Evolutionary conservation across 805 yeast species (phyloP).

Genomic region (Wickerhamiella sergipiensis): DNA sequence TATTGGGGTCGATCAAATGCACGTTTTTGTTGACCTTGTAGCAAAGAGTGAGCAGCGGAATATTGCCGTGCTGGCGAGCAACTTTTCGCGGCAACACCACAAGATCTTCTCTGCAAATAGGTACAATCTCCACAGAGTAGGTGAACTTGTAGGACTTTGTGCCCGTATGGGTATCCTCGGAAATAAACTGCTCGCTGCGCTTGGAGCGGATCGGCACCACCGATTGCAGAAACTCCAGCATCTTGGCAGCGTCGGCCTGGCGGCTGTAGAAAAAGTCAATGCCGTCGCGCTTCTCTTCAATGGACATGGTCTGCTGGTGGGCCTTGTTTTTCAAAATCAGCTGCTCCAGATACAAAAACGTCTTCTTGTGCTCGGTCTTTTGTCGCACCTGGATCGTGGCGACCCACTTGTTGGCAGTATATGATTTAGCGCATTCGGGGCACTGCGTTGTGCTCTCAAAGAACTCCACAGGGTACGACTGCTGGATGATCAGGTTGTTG

Average conservation of each 20-base stretch:
- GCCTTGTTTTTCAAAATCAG: conserved; percentile 85
- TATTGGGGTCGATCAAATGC: conserved; percentile 76
- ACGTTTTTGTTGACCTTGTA: conserved; percentile 68
- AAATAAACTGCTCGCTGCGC: conserved; percentile 80
- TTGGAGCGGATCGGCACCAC: conserved; percentile 76
- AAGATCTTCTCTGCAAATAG: conserved; percentile 92
- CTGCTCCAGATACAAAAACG: conserved; percentile 91
- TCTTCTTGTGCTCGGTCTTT: conserved; percentile 92
- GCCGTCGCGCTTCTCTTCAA: conserved; percentile 87
- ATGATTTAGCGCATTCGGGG: conserved; percentile 95
- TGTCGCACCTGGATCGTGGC: conserved; percentile 97
- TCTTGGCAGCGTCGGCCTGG: conserved; percentile 81
- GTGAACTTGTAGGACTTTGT: conserved; percentile 79
- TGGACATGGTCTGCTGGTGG: conserved; percentile 84
- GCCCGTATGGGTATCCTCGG: conserved; percentile 87
- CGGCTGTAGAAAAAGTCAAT: conserved; percentile 84
- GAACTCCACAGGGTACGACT: conserved; percentile 86
- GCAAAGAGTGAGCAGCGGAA: conserved; percentile 71
- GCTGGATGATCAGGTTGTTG: conserved; percentile 83
- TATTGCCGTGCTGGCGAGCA: conserved; percentile 73
- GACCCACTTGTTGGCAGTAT: conserved; percentile 95
- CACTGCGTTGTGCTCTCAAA: conserved; percentile 93
- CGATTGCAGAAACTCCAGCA: conserved; percentile 77
- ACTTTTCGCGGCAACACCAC: conserved; percentile 81
- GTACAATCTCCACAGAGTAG: conserved; percentile 85